Conservation (phyloP, 176 grass and related monocot genomes). For the Neostapfia colusana region DNA sequence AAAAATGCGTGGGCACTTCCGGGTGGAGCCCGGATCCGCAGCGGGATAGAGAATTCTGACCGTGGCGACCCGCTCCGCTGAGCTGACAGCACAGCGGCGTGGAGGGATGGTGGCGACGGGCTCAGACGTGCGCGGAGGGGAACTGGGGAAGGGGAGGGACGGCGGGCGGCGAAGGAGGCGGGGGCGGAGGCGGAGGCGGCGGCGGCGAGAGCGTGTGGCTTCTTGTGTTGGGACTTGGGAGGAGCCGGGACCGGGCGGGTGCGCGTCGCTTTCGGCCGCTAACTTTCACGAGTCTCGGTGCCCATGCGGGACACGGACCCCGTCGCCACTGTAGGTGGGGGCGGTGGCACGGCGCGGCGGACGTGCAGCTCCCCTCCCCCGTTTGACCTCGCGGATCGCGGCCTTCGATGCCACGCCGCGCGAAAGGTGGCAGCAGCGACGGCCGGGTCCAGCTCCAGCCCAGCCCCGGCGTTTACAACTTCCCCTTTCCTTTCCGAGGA, state of each 20-base stretch:
- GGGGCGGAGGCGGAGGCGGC: not conserved
- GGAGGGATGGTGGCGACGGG: not conserved
- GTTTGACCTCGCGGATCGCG: constrained; percentile 3
- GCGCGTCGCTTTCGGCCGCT: constrained; percentile 36
- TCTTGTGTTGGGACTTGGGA: not conserved
- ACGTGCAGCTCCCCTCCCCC: not conserved
- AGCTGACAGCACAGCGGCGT: not conserved
- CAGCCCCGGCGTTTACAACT: not conserved
- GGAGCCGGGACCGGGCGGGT: not conserved
- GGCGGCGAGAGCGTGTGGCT: not conserved
- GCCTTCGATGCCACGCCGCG: constrained; percentile 17
- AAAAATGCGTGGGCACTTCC: constrained; percentile 24
- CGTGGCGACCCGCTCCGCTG: not conserved
- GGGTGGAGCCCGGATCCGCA: constrained; percentile 37
- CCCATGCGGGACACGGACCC: constrained; percentile 3
- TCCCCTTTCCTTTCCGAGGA: not conserved
- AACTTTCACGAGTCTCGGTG: constrained; percentile 35
- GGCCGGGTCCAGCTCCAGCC: not conserved
- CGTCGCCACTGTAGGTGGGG: constrained; percentile 11
- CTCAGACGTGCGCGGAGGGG: not conserved
- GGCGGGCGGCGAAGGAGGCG: not conserved
- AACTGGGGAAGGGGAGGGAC: not conserved
- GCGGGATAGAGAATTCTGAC: not conserved
- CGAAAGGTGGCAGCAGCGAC: not conserved
- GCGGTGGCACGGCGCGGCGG: constrained; percentile 1